These are phyloP conservation scores for Malassezia obtusa DNA, from an alignment of 1,284 basidiomycete genomes.

Conservation along the genomic window DNA sequence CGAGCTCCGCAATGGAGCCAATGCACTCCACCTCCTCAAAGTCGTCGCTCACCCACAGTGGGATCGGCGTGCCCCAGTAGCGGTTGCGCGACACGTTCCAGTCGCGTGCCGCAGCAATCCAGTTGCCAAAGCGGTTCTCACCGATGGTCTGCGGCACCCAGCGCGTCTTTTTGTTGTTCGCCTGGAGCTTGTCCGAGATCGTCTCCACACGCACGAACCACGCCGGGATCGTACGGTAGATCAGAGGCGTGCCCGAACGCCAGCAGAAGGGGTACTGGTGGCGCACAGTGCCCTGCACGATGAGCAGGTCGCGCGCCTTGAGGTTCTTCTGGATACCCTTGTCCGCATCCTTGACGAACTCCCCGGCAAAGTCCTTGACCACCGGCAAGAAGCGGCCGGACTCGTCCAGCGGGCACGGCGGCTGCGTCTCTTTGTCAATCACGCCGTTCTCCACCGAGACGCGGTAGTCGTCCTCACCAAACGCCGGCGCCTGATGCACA, in stretches of 20 bases:
- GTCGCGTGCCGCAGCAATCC: slow-evolving; percentile 92
- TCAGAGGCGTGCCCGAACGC: slow-evolving; percentile 84
- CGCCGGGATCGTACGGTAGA: slow-evolving; percentile 89
- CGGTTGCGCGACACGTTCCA: slow-evolving; percentile 99
- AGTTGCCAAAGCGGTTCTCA: slow-evolving; percentile 88
- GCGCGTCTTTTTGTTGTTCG: slow-evolving; percentile 79
- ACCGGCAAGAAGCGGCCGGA: slow-evolving; percentile 75
- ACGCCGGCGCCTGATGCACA: slow-evolving; percentile 96
- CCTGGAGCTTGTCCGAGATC: slow-evolving; percentile 72
- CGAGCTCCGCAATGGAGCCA: slow-evolving; percentile 78
- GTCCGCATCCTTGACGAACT: slow-evolving; percentile 89
- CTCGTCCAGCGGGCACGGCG: slow-evolving; percentile 92
- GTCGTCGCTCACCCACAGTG: slow-evolving; percentile 91
- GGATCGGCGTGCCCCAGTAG: slow-evolving; percentile 98
- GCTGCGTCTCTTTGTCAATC: slow-evolving; percentile 73
- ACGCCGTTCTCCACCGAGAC: slow-evolving; percentile 76
- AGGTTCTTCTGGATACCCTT: slow-evolving; percentile 85
- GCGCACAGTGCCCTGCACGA: slow-evolving; percentile 74
- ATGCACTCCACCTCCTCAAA: slow-evolving; percentile 83
- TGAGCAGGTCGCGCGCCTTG: slow-evolving; percentile 75
- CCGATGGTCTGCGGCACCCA: slow-evolving; percentile 91
- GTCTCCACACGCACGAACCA: slow-evolving; percentile 92
- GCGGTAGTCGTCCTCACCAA: slow-evolving; percentile 97
- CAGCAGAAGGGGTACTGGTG: slow-evolving; percentile 96
- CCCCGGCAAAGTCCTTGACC: slow-evolving; percentile 81